Evolutionary conservation across 2,329 filamentous ascomycete species (phyloP), one percentile per base, ranked within the genome.

Genomic region (Pseudocercospora macadamiae): DNA sequence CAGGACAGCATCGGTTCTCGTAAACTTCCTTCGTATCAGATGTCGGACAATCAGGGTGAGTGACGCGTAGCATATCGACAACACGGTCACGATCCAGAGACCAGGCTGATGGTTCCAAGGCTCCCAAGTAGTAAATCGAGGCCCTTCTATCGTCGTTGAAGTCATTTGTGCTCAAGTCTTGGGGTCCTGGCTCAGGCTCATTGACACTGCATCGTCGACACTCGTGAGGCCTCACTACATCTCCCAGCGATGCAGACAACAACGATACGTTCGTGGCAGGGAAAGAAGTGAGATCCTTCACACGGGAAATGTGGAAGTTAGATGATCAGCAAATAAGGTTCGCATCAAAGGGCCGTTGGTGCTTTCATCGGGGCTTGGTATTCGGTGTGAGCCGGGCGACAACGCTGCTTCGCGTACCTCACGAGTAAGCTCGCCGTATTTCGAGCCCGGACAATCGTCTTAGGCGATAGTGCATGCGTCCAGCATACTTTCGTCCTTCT

Each of bases 101-200:
- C 30, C 49, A 5, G 49, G 49, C 19, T 52, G 49, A 16, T 52
- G 49, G 18, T 52, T 52, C 49, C 49, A 52, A 7, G 30, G n/a
- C 3, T 34, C 19, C 30, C 30, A 37, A 9, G 30, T 52, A 8
- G 49, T 52, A 19, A 52, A 52, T 8, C 49, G 49, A 19, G 30
- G 30, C 9, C 49, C 30, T 26, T 52, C 32, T 3, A 52, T 23
- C 19, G 30, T 8, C 37, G 49, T 18, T 16, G 49, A 25, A 37
- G 49, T 7, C 49, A 52, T 52, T 47, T 47, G 23, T 47, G 42
- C 42, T 47, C 19, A 47, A 16, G 42, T 26, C 42, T 47, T 23
- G 23, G 19, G 42, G n/a, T n/a, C 9, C 10, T 26, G 42, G 19
- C n/a, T 47, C 42, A 25, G 42, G 18, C n/a, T 47, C 42, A 47